A percentile compares a stretch with the other conserved stretches of the same genome.
Conservation (phyloP, 306 rosid genomes). For the Abrus precatorius region DNA sequence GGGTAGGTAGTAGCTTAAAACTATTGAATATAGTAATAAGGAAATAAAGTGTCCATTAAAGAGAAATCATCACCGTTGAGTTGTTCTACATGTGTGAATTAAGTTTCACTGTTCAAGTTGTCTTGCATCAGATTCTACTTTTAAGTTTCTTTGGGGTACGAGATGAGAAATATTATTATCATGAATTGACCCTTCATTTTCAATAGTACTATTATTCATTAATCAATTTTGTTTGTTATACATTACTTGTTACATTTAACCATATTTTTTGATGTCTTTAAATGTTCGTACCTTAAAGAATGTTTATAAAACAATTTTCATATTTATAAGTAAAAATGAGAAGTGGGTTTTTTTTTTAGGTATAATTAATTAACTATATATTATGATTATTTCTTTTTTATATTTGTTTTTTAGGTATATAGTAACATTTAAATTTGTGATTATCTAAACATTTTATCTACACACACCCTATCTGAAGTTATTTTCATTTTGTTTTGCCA, state of each 20-base stretch:
- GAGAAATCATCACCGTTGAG: background rate
- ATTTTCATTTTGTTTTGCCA: too few species aligned
- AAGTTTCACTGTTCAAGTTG: background rate
- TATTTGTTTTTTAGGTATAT: background rate
- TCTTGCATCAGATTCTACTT: slow-evolving; percentile 7
- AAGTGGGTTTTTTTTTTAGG: background rate
- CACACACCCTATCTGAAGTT: background rate
- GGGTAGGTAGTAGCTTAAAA: background rate
- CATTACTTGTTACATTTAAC: too few species aligned
- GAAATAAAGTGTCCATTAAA: background rate
- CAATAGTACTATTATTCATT: too few species aligned
- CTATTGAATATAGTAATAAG: background rate
- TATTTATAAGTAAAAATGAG: background rate
- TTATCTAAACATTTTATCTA: background rate
- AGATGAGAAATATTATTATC: background rate
- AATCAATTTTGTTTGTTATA: too few species aligned
- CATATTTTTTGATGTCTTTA: too few species aligned
- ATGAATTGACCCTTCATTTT: too few species aligned
- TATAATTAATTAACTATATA: background rate
- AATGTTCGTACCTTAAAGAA: too few species aligned
- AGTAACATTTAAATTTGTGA: background rate
- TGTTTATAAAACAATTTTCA: too few species aligned
- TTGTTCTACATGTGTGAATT: background rate
- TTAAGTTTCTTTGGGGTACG: background rate
- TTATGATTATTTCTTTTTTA: background rate